Evolutionary conservation across 2,329 filamentous ascomycete genomes (phyloP), one percentile per base, ranked within the genome.

Genomic region (Clarireedia monteithiana): DNA sequence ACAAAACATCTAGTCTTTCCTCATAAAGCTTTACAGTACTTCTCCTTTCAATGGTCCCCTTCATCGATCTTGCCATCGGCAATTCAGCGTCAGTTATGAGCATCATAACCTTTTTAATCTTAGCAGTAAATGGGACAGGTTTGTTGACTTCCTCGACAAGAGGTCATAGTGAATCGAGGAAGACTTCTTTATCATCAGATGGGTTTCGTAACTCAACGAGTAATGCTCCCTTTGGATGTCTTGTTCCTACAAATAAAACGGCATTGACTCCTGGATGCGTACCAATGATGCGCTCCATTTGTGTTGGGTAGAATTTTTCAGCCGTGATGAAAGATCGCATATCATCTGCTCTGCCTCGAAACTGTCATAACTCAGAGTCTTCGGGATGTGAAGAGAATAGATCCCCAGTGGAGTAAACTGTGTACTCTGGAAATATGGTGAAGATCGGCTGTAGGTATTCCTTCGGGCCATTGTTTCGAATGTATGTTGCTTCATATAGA

Each of bases 71-170:
- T n/a, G 42, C 36, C 38, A 64, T 58, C 20, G 55, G 51, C 30
- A 39, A 60, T 9, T 55, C 53, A 24, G 45, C n/a, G 23, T 14
- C 17, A 2, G 36, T 45, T 38, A 64, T 55, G 26, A 63, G 12
- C 24, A 64, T 38, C 38, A 59, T 51, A 6, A 53, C 17, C 38
- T 42, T 58, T 15, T 10, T 6, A 48, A 64, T 39, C 38, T 60
- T 52, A 4, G 58, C 61, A 54, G 57, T 57, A 23, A 58, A 60
- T 2, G 62, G 60, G 4, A 64, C 50, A 20, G 42, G 12, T 4
- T 4, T 14, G 56, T 63, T 63, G 1, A 54, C 61, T 9, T 36
- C 42, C n/a, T 62, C 59, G 4, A 64, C 30, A 17, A 17, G 49
- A 9, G 12, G 14, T 60, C 60, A 63, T 17, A 63, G 27, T 9